Evolutionary conservation across 305 asterid genomes (phyloP).

Genomic region (Fraxinus latifolia): DNA sequence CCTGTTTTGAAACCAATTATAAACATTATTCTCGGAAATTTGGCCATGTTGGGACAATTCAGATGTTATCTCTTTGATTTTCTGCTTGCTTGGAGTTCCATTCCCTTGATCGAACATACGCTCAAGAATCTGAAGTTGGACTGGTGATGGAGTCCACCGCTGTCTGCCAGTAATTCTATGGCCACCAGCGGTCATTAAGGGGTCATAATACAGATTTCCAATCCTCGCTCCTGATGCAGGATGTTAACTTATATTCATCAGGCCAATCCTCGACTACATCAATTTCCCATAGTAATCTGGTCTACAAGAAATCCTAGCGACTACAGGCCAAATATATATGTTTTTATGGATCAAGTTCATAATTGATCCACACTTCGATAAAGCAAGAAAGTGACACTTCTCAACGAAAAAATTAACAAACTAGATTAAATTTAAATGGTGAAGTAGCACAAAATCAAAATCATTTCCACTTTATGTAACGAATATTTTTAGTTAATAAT

Average conservation of each 20-base stretch:
- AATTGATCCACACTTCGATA: not conserved
- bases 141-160: constrained; percentile 90
- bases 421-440: not conserved
- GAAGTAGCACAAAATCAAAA: not conserved
- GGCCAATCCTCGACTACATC: not conserved
- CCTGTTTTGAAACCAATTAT: constrained; percentile 96
- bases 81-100: constrained; percentile 94
- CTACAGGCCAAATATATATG: not conserved
- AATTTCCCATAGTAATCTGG: not conserved
- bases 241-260: not conserved
- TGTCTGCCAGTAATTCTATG: constrained; percentile 89
- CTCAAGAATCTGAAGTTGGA: constrained; percentile 88
- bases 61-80: constrained; percentile 76
- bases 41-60: constrained; percentile 88
- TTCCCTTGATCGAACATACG: constrained; percentile 81
- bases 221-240: constrained; percentile 60
- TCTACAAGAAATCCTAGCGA: not conserved
- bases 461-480: not conserved
- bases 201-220: constrained; percentile 79
- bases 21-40: constrained; percentile 87
- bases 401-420: not conserved
- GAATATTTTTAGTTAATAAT: not conserved
- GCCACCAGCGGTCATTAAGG: constrained; percentile 58
- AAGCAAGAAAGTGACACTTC: not conserved
- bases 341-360: not conserved